A percentile compares a stretch with the other conserved stretches of the same genome.
These are phyloP conservation scores for Madurella mycetomatis DNA, from an alignment of 2,329 filamentous ascomycete species.

Conservation along the genomic window DNA sequence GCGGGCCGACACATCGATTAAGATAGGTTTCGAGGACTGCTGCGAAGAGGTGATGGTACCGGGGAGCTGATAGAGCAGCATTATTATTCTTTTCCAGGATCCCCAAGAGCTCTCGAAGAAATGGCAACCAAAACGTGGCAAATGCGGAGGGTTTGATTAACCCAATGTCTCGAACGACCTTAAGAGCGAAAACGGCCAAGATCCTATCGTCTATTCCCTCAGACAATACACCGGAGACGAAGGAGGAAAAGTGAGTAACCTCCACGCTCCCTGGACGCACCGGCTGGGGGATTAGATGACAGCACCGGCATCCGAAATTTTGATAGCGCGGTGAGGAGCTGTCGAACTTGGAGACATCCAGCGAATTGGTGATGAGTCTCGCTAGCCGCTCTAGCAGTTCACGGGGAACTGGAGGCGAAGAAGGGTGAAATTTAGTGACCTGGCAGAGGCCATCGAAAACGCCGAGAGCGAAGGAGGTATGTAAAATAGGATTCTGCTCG, in stretches of 20 bases:
- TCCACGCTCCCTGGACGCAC: not conserved
- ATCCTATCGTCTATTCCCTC: not conserved
- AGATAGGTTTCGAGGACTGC: slow-evolving; percentile 14
- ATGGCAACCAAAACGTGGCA: slow-evolving; percentile 15
- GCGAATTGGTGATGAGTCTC: not conserved
- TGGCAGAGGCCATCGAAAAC: slow-evolving; percentile 5
- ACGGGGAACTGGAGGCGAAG: not conserved
- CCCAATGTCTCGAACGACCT: slow-evolving; percentile 6
- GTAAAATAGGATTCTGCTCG: slow-evolving; percentile 5
- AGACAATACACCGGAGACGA: slow-evolving; percentile 4
- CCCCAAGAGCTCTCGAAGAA: slow-evolving; percentile 7
- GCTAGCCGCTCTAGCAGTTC: slow-evolving; percentile 2
- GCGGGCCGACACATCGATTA: slow-evolving; percentile 4
- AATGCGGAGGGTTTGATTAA: slow-evolving; percentile 11
- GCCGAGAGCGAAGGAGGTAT: slow-evolving; percentile 11
- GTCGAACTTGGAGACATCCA: slow-evolving; percentile 9
- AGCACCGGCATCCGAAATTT: not conserved
- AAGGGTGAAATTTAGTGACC: not conserved
- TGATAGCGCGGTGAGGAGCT: not conserved
- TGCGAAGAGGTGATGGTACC: slow-evolving; percentile 16
- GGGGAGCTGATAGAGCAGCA: slow-evolving; percentile 1
- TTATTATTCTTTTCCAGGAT: slow-evolving; percentile 2
- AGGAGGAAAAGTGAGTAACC: not conserved
- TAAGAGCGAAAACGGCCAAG: slow-evolving; percentile 7
- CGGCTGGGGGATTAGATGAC: not conserved